Conservation (phyloP, 164 flowering plant species). For the Echeveria elegans region DNA sequence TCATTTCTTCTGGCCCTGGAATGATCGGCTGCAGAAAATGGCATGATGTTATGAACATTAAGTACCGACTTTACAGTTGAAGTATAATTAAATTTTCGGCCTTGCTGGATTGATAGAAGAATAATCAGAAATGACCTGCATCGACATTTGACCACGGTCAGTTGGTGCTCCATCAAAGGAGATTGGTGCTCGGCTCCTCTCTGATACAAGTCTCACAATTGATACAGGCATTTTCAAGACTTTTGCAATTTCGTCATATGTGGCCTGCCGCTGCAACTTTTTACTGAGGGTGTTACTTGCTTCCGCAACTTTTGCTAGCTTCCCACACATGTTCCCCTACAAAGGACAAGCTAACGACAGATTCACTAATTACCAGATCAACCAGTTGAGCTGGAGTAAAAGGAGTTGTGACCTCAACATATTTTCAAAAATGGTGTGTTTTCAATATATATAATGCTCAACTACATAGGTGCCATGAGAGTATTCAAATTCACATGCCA, state of each 20-base stretch:
- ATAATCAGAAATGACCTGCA: constrained; percentile 30
- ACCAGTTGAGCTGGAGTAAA: no score
- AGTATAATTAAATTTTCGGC: not conserved
- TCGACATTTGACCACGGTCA: constrained; percentile 28
- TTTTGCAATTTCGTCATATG: constrained; percentile 41
- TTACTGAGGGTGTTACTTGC: constrained; percentile 27
- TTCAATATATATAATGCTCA: no score
- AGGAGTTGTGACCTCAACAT: not conserved
- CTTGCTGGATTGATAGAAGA: not conserved
- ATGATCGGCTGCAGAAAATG: constrained; percentile 35
- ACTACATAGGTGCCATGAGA: no score
- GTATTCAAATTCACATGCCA: no score
- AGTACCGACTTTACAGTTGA: no score
- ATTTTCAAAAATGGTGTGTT: no score
- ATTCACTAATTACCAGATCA: constrained; percentile 33
- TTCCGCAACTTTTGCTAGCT: constrained; percentile 42
- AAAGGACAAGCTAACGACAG: constrained; percentile 49
- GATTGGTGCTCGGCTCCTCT: constrained; percentile 36
- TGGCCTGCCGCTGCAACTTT: constrained; percentile 32
- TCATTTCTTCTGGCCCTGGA: constrained; percentile 40
- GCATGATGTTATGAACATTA: not conserved
- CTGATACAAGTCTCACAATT: constrained; percentile 25
- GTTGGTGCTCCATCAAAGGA: constrained; percentile 35
- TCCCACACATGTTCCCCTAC: constrained; percentile 42
- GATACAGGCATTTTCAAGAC: constrained; percentile 18